Evolutionary conservation across 2,329 filamentous ascomycete species (phyloP).

Genomic region (Penicillium sp.): DNA sequence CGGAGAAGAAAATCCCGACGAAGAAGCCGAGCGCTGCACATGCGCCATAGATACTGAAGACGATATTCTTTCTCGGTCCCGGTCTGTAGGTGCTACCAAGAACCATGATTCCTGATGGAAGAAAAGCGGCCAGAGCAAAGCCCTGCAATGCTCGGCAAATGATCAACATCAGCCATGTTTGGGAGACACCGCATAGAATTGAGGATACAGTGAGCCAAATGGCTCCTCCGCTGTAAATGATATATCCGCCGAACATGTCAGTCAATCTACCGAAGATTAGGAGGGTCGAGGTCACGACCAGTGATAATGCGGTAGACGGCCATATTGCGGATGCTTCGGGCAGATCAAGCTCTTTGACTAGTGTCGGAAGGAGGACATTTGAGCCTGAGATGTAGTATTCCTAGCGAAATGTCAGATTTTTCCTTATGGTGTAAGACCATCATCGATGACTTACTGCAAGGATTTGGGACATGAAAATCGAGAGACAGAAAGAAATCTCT

Average conservation of each 20-base stretch:
- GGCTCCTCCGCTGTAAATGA: slow-evolving; percentile 63
- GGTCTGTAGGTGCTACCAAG: slow-evolving; percentile 64
- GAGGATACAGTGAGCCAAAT: slow-evolving; percentile 66
- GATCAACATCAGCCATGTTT: slow-evolving; percentile 67
- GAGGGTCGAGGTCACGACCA: slow-evolving; percentile 48
- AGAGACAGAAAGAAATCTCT: slow-evolving; percentile 63
- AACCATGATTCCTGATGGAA: slow-evolving; percentile 66
- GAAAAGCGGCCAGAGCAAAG: slow-evolving; percentile 67
- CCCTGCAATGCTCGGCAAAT: slow-evolving; percentile 72
- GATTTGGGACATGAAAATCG: slow-evolving; percentile 61
- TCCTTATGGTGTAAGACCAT: background rate
- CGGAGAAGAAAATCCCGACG: slow-evolving; percentile 63
- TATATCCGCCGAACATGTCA: slow-evolving; percentile 61
- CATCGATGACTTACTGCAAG: slow-evolving; percentile 47
- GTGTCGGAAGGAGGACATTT: slow-evolving; percentile 62
- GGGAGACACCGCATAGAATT: slow-evolving; percentile 66
- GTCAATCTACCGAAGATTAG: slow-evolving; percentile 55
- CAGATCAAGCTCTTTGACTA: slow-evolving; percentile 62
- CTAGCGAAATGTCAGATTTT: slow-evolving; percentile 27
- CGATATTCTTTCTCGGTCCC: slow-evolving; percentile 65
- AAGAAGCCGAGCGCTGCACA: slow-evolving; percentile 51
- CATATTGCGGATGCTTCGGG: slow-evolving; percentile 60
- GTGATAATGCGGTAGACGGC: slow-evolving; percentile 52
- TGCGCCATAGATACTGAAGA: slow-evolving; percentile 59
- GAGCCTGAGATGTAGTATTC: slow-evolving; percentile 80